Evolutionary conservation across 208 protist genomes (phyloP).

Genomic region (Jaenimonas drosophilae): DNA sequence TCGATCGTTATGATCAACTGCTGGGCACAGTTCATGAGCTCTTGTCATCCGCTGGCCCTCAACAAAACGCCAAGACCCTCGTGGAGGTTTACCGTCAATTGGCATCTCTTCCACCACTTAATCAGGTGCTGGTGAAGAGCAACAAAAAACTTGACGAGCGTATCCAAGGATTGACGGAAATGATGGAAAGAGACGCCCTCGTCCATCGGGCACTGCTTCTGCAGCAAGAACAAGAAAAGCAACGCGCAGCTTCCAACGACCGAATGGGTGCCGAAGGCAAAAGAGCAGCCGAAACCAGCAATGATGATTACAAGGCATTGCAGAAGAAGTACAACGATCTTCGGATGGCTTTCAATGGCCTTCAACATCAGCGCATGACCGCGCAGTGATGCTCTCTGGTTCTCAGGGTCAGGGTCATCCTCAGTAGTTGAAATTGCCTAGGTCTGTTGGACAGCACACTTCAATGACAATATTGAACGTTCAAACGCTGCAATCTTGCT

Average conservation of each 20-base stretch:
- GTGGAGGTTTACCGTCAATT: not conserved
- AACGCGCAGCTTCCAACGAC: not conserved
- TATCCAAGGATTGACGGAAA: conserved; percentile 27
- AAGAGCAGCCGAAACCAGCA: not conserved
- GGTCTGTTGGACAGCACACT: too few species aligned
- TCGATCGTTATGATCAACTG: too few species aligned
- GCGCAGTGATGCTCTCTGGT: conserved; percentile 3
- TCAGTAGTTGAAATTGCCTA: too few species aligned
- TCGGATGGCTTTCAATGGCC: conserved; percentile 8
- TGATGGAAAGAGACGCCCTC: conserved; percentile 34
- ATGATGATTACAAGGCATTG: conserved; percentile 5
- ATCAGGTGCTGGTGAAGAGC: conserved; percentile 16
- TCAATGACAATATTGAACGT: too few species aligned
- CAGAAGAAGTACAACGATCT: conserved; percentile 12
- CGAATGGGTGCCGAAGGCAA: not conserved
- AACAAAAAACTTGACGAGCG: conserved; percentile 44
- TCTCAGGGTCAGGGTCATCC: not conserved
- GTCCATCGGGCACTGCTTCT: conserved; percentile 18
- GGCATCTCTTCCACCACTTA: not conserved
- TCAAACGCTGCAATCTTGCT: too few species aligned
- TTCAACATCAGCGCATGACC: conserved; percentile 9
- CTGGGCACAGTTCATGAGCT: too few species aligned
- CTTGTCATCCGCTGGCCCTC: not conserved
- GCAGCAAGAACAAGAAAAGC: too few species aligned
- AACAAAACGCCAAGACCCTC: not conserved